Base-by-base conservation (phyloP, 768 basidiomycete species). In the Leccinum broughii region DNA sequence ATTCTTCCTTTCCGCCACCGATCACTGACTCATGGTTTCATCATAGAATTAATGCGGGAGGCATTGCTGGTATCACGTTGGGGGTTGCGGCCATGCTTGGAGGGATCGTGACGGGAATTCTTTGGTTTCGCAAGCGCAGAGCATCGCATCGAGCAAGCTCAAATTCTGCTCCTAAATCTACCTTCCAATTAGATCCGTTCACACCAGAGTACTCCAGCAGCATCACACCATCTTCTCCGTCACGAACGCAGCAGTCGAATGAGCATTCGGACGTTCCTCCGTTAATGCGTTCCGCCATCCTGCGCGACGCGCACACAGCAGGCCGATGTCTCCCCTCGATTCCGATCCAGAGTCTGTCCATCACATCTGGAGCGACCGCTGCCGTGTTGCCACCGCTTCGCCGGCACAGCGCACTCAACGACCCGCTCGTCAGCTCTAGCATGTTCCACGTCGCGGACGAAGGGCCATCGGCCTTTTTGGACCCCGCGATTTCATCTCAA, bases 41-140 rank as follows among this genome's bases (percentile, higher is more conserved):
- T 4, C 57, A 32, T n/a, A 71, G 70, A 28, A 41, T 41, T 17
- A 17, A 53, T 54, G 46, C 59, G 48, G 3, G 64, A 2, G 63
- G 62, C 9, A 56, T 22, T 13, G 39, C 60, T 6, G 28, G 65
- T 5, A 63, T 58, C 6, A 15, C 59, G 13, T 14, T 69, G 34
- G 70, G 60, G 10, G 67, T 65, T 10, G 3, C 59, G 7, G 32
- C 54, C 14, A 14, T 57, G 10, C 6, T 63, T 6, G 52, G 9
- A 3, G 26, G 49, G 10, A 3, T 58, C 4, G 54, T 59, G 32
- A 24, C 63, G 8, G 58, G 60, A 30, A 4, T 62, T 20, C 26
- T 55, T 26, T 65, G 34, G 30, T 58, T 34, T 8, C 62, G 62
- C 48, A 69, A 51, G 52, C 58, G 50, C 44, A 60, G 30, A n/a